Conservation (phyloP, 768 basidiomycete species). For the Boletus rufocinnamomeus region DNA sequence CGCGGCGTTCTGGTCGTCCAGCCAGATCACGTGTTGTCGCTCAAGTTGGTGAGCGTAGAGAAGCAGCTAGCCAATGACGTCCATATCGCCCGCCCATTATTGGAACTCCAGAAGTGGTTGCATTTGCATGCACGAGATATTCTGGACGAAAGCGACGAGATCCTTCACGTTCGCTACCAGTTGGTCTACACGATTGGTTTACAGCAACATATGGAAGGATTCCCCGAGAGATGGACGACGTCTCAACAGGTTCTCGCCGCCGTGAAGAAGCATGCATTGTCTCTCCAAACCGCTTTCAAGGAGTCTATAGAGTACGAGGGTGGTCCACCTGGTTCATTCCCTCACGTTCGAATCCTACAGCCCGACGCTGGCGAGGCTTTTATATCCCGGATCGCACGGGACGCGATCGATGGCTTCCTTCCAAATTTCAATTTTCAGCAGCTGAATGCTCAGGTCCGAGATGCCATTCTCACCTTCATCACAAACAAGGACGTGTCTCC, state of each 20-base stretch:
- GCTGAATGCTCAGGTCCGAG: neutral
- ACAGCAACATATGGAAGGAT: slow-evolving; percentile 29
- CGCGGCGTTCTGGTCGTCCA: slow-evolving; percentile 47
- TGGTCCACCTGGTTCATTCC: slow-evolving; percentile 16
- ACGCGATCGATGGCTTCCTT: slow-evolving; percentile 13
- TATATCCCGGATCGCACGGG: neutral
- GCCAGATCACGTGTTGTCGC: slow-evolving; percentile 54
- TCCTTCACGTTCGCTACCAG: slow-evolving; percentile 35
- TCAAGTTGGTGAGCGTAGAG: slow-evolving; percentile 46
- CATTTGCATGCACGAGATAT: slow-evolving; percentile 22
- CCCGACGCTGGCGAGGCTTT: neutral
- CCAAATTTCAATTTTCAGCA: slow-evolving; percentile 18
- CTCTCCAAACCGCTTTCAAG: neutral
- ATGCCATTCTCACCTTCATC: neutral
- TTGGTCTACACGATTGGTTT: slow-evolving; percentile 36
- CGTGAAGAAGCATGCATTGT: slow-evolving; percentile 9
- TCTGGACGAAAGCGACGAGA: slow-evolving; percentile 29
- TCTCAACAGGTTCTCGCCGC: slow-evolving; percentile 29
- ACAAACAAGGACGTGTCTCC: neutral
- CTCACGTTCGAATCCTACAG: slow-evolving; percentile 19
- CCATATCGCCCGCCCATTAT: neutral
- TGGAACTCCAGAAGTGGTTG: slow-evolving; percentile 28
- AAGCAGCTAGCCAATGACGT: slow-evolving; percentile 16
- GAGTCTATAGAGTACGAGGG: neutral
- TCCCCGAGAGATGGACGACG: slow-evolving; percentile 36